Base-by-base conservation (phyloP, 1,284 basidiomycete genomes). In the Garcileccinum viscosum region DNA sequence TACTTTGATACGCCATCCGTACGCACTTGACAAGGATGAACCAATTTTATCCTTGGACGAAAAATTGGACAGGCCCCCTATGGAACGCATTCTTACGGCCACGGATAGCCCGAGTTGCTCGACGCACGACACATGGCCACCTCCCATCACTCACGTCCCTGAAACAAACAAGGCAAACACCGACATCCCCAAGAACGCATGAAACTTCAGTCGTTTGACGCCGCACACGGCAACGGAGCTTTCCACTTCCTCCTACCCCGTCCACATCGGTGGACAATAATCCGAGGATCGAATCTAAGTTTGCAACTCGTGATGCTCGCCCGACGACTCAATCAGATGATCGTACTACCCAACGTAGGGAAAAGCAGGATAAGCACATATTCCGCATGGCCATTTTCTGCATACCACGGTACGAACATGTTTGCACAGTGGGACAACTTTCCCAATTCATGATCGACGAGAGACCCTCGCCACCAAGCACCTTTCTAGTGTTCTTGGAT, bases 351-450 rank as follows among this genome's bases (percentile, higher is more conserved):
- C 50, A 53, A 19, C 50, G 50, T 53, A 11, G 50, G 50, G 2
- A 84, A 84, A 65, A 84, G 84, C 67, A 81, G 84, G 35, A 78
- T 88, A 35, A 84, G 86, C 4, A 78, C 79, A 2, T 89, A 86
- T 76, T 81, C 80, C 60, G 78, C 80, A 59, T 84, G 81, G 82
- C 75, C 80, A 1, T 84, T 88, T 64, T 79, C 76, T 11, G 76
- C 75, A 0, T 89, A 88, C 73, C 89, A 88, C 66, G 82, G 88
- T n/a, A n/a, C n/a, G n/a, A n/a, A n/a, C n/a, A n/a, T n/a, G n/a
- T n/a, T n/a, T n/a, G n/a, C n/a, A n/a, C n/a, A n/a, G n/a, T n/a
- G n/a, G n/a, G n/a, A n/a, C n/a, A n/a, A n/a, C n/a, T n/a, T n/a
- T n/a, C n/a, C n/a, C n/a, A n/a, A n/a, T n/a, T n/a, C n/a, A n/a